Evolutionary conservation across 2,329 filamentous ascomycete genomes (phyloP), one percentile per base, ranked within the genome.

Genomic region (Pseudogymnoascus sp.): DNA sequence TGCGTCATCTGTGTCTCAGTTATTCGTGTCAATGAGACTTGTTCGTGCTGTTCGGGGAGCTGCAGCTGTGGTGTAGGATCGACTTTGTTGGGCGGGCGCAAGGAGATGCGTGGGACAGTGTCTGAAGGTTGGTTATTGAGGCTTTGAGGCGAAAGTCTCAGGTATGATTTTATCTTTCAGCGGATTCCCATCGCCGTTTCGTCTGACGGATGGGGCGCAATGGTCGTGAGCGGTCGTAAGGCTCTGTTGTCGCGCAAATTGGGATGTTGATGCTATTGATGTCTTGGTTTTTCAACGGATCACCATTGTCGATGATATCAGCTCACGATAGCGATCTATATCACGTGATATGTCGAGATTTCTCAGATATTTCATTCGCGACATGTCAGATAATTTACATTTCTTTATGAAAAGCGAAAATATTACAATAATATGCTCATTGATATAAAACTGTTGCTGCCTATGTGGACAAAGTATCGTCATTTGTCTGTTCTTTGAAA

Each of bases 41-140:
- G 25, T 39, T 39, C 68, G 68, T 68, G 65, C 57, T 63, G 68
- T 71, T 69, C 71, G 70, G 71, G 61, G 72, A 67, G 66, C 65
- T 71, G 70, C 70, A 72, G 67, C 48, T 65, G 60, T 61, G 65
- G 57, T 68, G 54, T 28, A 39, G 54, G 16, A n/a, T 60, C 23
- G 54, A 60, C 54, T 60, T 60, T 60, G 54, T 60, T 39, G 31
- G 51, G 54, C 28, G 16, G 28, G 54, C 36, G 54, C 28, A 39
- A 39, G 54, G 36, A 36, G 25, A 21, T 28, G 21, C 28, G 51
- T 57, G 39, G 51, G 45, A 51, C 45, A 51, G 45, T 28, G 45
- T 51, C 45, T 51, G 45, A 25, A 51, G 45, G 21, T n/a, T n/a
- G 23, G 21, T 51, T 51, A 25, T 51, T 48, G 45, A 51, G 45